phyloP scores from a whole-genome alignment of 2,329 filamentous ascomycete species.

The Fusarium domesticum region DNA sequence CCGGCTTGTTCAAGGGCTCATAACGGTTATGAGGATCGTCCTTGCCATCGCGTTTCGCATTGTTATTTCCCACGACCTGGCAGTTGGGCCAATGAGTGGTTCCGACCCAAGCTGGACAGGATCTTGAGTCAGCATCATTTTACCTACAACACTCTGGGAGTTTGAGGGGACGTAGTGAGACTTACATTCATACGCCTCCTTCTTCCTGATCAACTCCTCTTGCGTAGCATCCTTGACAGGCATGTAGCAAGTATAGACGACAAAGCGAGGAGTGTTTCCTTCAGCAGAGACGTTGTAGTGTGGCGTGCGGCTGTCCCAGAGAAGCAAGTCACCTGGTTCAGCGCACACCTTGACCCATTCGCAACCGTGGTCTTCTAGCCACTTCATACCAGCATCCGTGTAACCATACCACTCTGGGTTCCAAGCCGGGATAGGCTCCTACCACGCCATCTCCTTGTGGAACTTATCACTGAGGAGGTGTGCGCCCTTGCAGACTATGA shows the following conservation, averaged over 20 bases:
- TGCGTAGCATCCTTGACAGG: slow-evolving; percentile 1
- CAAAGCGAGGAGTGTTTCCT: slow-evolving; percentile 36
- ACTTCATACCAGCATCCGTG: slow-evolving; percentile 33
- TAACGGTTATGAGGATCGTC: background rate
- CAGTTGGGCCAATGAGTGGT: slow-evolving; percentile 42
- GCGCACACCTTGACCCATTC: slow-evolving; percentile 37
- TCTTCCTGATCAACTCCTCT: slow-evolving; percentile 39
- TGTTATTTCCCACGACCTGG: background rate
- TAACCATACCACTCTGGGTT: slow-evolving; percentile 26
- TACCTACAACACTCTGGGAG: too few species aligned
- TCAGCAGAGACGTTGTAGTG: slow-evolving; percentile 39
- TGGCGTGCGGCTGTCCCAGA: slow-evolving; percentile 38
- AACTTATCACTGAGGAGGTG: slow-evolving; percentile 27
- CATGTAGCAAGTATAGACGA: slow-evolving; percentile 28
- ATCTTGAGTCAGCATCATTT: too few species aligned
- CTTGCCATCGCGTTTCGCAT: background rate
- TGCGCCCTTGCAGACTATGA: slow-evolving; percentile 27
- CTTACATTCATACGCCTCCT: slow-evolving; percentile 35
- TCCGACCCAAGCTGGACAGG: slow-evolving; percentile 16
- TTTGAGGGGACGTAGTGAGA: too few species aligned
- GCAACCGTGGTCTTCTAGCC: slow-evolving; percentile 31
- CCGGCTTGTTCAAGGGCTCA: background rate
- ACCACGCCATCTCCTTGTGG: slow-evolving; percentile 30
- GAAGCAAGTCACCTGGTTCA: slow-evolving; percentile 40
- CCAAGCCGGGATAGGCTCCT: slow-evolving; percentile 36